Percentiles rank a stretch among this genome's conserved stretches.
Evolutionary conservation across 2,329 filamentous ascomycete genomes (phyloP).

Genomic region (Clonostachys rhizophaga): DNA sequence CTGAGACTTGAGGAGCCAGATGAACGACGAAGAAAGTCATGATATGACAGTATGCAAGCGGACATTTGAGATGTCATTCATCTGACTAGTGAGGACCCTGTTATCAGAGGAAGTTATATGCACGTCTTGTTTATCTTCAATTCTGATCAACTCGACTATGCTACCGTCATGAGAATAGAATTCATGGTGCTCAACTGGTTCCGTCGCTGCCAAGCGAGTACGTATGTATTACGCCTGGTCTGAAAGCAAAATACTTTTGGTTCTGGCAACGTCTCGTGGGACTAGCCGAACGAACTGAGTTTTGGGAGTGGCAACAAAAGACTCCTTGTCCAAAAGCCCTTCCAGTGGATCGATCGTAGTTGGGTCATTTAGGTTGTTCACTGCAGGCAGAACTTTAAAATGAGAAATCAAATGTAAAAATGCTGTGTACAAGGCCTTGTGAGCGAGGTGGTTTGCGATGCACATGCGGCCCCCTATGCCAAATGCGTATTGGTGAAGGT

Average conservation of each 20-base stretch:
- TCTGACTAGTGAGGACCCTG: too few species aligned
- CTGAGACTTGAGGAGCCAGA: too few species aligned
- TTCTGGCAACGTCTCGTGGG: background rate
- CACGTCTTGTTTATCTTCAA: too few species aligned
- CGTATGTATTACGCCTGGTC: too few species aligned
- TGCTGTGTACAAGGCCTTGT: conserved; percentile 45
- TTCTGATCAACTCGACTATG: too few species aligned
- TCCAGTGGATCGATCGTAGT: background rate
- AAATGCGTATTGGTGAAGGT: conserved; percentile 45
- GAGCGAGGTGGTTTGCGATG: conserved; percentile 44
- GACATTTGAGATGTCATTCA: too few species aligned
- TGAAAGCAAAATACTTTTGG: background rate
- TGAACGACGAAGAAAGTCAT: too few species aligned
- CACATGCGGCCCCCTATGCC: conserved; percentile 50
- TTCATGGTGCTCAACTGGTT: too few species aligned
- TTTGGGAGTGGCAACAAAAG: background rate
- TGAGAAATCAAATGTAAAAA: conserved; percentile 44
- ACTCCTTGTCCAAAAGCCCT: conserved; percentile 1
- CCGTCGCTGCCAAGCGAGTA: too few species aligned
- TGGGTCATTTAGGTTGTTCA: background rate
- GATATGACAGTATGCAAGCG: too few species aligned
- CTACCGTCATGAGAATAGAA: too few species aligned
- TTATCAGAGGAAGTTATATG: too few species aligned
- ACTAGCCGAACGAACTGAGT: background rate
- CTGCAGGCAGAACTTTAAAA: conserved; percentile 33